Evolutionary conservation across 345 rosid genomes (phyloP), one percentile per base, ranked within the genome.

Genomic region (Linum tenue): DNA sequence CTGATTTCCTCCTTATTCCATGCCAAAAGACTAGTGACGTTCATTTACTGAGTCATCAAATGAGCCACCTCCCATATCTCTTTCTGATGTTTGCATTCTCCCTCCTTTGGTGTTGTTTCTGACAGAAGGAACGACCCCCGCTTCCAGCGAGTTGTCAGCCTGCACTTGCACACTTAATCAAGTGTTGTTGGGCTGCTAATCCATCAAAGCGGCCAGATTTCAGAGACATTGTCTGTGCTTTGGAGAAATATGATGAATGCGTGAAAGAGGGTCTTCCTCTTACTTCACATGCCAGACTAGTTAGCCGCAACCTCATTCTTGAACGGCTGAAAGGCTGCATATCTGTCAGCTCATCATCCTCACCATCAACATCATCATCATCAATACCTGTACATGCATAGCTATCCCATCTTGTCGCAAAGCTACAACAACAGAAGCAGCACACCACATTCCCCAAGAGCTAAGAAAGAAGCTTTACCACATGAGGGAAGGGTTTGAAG

Each of bases 121-220:
- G 68, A 48, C 85, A 88, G 97, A 90, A 90, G 59, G 96, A 86
- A 77, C 74, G 99, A 56, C 99, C 99, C 15, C 96, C 97, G 5
- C 58, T 94, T 67, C 97, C 95, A 0, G 95, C 88, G 6, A 94
- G 97, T 64, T 94, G 97, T 56, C 97, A 85, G 76, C 95, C 96
- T 0, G 97, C 86, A 0, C 73, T 94, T 0, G 96, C 96, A 42
- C 95, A 94, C 75, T 72, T 94, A n/a, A 90, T 94, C 73, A 88
- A 81, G 81, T 83, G 86, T 1, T 94, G 99, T 69, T 88, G 99
- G 99, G 87, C 95, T 0, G 90, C 83, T 0, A 90, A 90, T 62
- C 96, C 99, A 0, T 72, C 95, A 0, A 94, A 88, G 77, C 80
- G 99, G 69, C 97, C 97, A 0, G 97, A 94, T 59, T 94, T 94